A percentile compares a stretch with the other conserved stretches of the same genome.
Evolutionary conservation across 441 rosid genomes (phyloP).

Genomic region (Pelargonium citronellum): DNA sequence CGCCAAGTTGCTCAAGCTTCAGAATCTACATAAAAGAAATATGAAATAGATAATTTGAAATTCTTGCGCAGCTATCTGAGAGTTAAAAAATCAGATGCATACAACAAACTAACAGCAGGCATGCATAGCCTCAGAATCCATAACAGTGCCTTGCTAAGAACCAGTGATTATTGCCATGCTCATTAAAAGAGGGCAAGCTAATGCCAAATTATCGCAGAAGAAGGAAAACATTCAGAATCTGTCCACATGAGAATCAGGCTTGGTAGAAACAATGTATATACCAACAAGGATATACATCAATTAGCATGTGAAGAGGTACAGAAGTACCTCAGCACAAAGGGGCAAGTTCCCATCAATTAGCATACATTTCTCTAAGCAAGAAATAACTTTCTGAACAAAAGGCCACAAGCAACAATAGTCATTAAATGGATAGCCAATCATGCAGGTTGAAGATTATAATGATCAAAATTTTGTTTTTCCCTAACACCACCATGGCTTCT

Average conservation of each 20-base stretch:
- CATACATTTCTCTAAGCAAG: background rate
- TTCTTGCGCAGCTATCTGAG: constrained; percentile 6
- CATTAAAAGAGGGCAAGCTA: no score
- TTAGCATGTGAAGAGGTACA: no score
- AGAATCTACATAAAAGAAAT: constrained; percentile 28
- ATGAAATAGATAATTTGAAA: constrained; percentile 9
- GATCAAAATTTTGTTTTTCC: background rate
- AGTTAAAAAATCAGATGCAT: constrained; percentile 2
- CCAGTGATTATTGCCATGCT: constrained; percentile 16
- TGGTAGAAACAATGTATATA: no score
- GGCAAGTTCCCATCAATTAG: background rate
- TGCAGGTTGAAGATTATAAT: background rate
- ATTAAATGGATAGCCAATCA: background rate
- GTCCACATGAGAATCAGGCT: no score
- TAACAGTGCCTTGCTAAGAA: background rate
- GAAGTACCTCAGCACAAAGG: background rate
- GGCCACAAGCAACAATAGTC: background rate
- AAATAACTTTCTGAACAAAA: background rate
- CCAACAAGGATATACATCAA: no score
- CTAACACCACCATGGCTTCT: background rate
- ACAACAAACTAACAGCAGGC: constrained; percentile 11
- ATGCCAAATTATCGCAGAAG: no score
- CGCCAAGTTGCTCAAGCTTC: constrained; percentile 24
- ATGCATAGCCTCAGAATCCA: constrained; percentile 13
- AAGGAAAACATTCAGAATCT: no score